A percentile compares a stretch with the other conserved stretches of the same genome.
phyloP scores from a whole-genome alignment of 2,329 filamentous ascomycete genomes.

The Paecilomyces sp. region DNA sequence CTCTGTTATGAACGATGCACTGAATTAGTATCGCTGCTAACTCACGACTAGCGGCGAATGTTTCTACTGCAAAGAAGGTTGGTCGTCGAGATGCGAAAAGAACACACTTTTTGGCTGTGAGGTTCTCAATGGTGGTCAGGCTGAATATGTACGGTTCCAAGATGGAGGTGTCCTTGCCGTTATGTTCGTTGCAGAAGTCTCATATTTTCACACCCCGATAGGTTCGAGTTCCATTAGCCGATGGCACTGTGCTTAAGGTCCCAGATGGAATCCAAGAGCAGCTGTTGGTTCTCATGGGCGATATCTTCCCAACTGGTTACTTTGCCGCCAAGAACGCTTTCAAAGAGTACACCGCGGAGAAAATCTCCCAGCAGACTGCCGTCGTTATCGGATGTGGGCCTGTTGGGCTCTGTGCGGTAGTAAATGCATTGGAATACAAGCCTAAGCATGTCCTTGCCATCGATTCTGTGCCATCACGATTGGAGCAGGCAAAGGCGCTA shows the following conservation, averaged over 20 bases:
- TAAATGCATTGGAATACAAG: constrained; percentile 67
- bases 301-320: constrained; percentile 81
- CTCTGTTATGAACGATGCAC: background rate
- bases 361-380: constrained; percentile 60
- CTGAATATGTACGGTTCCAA: constrained; percentile 55
- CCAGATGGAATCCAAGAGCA: constrained; percentile 65
- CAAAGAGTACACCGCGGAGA: constrained; percentile 50
- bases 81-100: constrained; percentile 69
- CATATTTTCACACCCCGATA: constrained; percentile 19
- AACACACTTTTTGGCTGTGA: constrained; percentile 63
- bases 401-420: constrained; percentile 75
- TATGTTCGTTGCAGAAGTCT: constrained; percentile 7
- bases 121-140: constrained; percentile 70
- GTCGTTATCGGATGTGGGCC: constrained; percentile 81
- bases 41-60: constrained; percentile 52
- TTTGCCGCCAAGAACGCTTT: constrained; percentile 78
- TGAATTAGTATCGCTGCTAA: background rate
- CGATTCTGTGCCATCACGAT: constrained; percentile 66
- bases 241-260: constrained; percentile 69
- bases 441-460: constrained; percentile 72
- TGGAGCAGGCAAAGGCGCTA: constrained; percentile 64
- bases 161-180: background rate
- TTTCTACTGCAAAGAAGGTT: constrained; percentile 76
- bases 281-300: constrained; percentile 78
- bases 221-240: constrained; percentile 70